A percentile compares a stretch with the other conserved stretches of the same genome.
Evolutionary conservation across 371 early-diverging fungal genomes (phyloP).

Genomic region (Mucor plumbeus): DNA sequence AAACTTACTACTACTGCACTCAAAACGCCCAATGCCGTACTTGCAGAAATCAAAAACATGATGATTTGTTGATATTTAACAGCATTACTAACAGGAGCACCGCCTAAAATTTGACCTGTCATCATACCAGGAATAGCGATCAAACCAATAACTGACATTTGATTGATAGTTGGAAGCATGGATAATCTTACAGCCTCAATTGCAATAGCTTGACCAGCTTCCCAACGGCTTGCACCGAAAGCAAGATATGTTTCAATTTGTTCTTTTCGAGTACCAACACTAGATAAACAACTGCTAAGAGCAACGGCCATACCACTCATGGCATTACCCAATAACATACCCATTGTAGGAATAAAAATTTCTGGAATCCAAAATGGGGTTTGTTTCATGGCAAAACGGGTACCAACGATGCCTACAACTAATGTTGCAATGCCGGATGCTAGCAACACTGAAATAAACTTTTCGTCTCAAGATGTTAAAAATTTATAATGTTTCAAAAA

Average conservation of each 20-base stretch:
- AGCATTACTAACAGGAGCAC: constrained; percentile 80
- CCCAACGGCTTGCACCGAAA: constrained; percentile 88
- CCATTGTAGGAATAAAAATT: constrained; percentile 87
- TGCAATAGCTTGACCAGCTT: constrained; percentile 76
- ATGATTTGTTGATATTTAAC: constrained; percentile 83
- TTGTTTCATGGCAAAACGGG: constrained; percentile 74
- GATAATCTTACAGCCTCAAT: constrained; percentile 76
- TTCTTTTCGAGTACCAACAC: constrained; percentile 65
- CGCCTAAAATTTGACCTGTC: constrained; percentile 91
- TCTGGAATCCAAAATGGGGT: constrained; percentile 76
- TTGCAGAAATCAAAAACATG: constrained; percentile 83
- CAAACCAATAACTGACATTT: constrained; percentile 85
- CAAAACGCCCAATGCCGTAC: constrained; percentile 60
- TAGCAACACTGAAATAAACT: constrained; percentile 57
- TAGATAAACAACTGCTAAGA: constrained; percentile 60
- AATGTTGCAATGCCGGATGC: constrained; percentile 56
- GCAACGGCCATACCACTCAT: constrained; percentile 88
- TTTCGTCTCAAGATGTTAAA: not conserved
- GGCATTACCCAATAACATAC: constrained; percentile 86
- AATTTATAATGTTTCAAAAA: not conserved
- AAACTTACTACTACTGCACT: constrained; percentile 59
- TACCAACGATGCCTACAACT: constrained; percentile 66
- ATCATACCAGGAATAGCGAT: constrained; percentile 92
- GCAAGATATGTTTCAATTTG: constrained; percentile 76
- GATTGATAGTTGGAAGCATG: constrained; percentile 83